Evolutionary conservation across 2,329 filamentous ascomycete species (phyloP), one percentile per base, ranked within the genome.

Genomic region (Pseudogymnoascus sp.): DNA sequence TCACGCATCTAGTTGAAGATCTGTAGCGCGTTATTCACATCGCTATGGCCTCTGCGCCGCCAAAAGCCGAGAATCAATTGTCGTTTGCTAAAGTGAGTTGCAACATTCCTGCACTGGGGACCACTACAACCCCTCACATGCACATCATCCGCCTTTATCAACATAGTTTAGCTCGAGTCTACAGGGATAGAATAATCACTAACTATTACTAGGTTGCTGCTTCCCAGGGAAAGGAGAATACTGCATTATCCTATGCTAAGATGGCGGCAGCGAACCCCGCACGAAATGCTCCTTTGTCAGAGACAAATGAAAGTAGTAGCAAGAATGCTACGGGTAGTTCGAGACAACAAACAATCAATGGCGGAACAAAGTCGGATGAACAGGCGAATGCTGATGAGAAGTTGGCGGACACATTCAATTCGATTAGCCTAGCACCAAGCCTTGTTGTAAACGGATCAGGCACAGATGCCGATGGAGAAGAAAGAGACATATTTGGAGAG

Each of bases 21-120:
- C 18, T 56, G 28, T 56, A 56, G 50, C 50, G 50, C 50, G 50
- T 56, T 56, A 36, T 60, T 37, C 16, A 46, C 53, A 65, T 62
- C 42, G 69, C 63, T 23, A 84, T 84, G 81, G 78, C 81, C 66
- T 76, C 79, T 56, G 73, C 78, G 63, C 77, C 78, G 64, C 71
- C 73, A 70, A 75, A 79, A 66, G 81, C 82, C 68, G 67, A 77
- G 63, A 77, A 78, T 62, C 86, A 84, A 75, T 82, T 87, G 69
- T 90, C 89, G 46, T 92, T 92, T 80, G 89, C 89, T 10, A 53
- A 53, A 50, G 11, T 56, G 42, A 60, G 5, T 44, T 18, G 12
- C 18, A 23, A 14, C 60, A 40, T 62, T 37, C 28, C 42, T 62
- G 64, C n/a, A 62, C 60, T 62, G 40, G 59, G 12, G 31, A 11